These are phyloP conservation scores for Leishmania mexicana DNA, from an alignment of 208 protist genomes.

Conservation along the genomic window DNA sequence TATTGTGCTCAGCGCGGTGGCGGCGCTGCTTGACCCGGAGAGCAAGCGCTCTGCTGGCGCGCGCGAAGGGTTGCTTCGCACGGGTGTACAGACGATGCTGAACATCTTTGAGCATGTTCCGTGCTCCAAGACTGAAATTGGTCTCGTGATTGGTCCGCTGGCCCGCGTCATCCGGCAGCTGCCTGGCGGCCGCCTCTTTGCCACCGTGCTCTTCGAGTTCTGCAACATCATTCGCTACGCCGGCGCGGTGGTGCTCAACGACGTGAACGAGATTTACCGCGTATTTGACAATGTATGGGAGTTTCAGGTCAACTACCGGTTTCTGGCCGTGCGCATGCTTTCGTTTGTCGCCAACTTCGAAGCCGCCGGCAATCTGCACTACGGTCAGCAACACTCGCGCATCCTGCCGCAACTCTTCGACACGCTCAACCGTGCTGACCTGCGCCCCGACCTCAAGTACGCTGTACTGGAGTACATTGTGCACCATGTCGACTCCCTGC, in stretches of 20 bases:
- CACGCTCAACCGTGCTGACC: constrained; percentile 60
- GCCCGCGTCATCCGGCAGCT: constrained; percentile 63
- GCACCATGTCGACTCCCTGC: constrained; percentile 59
- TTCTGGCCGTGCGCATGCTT: constrained; percentile 77
- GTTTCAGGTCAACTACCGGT: constrained; percentile 60
- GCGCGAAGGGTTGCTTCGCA: constrained; percentile 61
- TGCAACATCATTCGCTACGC: constrained; percentile 71
- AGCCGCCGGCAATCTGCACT: constrained; percentile 44
- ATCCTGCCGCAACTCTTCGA: constrained; percentile 77
- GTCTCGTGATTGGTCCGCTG: constrained; percentile 59
- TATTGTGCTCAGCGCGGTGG: constrained; percentile 63
- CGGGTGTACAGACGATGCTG: constrained; percentile 73
- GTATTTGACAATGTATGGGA: constrained; percentile 77
- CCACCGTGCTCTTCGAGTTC: constrained; percentile 72
- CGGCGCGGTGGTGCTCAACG: constrained; percentile 45
- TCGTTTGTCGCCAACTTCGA: constrained; percentile 68
- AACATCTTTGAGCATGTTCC: constrained; percentile 76
- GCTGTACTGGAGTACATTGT: constrained; percentile 81
- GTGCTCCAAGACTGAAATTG: constrained; percentile 65
- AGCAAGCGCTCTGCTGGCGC: constrained; percentile 42
- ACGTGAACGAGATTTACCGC: constrained; percentile 49
- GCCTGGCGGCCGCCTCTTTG: constrained; percentile 46
- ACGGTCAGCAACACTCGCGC: constrained; percentile 39
- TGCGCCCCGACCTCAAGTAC: constrained; percentile 62
- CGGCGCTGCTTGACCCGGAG: constrained; percentile 56